These are phyloP conservation scores for Myxozyma neotropica DNA, from an alignment of 805 yeast species.

Conservation along the genomic window DNA sequence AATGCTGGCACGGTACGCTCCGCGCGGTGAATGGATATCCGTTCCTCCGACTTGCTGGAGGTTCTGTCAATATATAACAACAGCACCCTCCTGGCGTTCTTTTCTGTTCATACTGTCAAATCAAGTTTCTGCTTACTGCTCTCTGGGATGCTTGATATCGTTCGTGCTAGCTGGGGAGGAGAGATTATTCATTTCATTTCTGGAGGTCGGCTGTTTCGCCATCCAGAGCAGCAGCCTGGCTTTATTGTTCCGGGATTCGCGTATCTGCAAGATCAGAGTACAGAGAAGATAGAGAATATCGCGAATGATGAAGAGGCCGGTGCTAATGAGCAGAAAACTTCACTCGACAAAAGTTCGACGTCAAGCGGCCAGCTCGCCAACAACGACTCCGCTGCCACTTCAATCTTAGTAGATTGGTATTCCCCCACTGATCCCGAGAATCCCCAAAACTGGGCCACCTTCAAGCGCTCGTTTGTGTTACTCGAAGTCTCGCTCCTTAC, in stretches of 20 bases:
- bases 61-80: no score
- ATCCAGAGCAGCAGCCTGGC: conserved; percentile 18
- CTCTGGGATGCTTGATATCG: neutral
- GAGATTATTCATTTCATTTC: conserved; percentile 12
- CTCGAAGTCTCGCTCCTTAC: conserved; percentile 51
- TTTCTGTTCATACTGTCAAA: no score
- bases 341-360: no score
- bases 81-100: no score
- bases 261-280: neutral
- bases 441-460: conserved; percentile 59
- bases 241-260: conserved; percentile 6
- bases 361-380: no score
- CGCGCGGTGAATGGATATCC: no score
- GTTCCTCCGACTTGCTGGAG: no score
- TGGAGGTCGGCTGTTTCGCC: conserved; percentile 15
- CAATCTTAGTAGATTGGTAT: conserved; percentile 26
- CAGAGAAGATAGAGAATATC: no score
- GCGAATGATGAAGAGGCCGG: no score
- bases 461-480: conserved; percentile 47
- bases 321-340: no score
- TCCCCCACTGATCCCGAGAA: conserved; percentile 39
- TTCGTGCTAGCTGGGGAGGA: conserved; percentile 13
- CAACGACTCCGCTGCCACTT: neutral
- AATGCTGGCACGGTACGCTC: no score
- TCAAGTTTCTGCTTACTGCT: neutral